Percentiles rank a stretch among this genome's conserved stretches.
These are phyloP conservation scores for Saccharomyces hybrid DNA, from an alignment of 1,139 yeast species.

Conservation along the genomic window DNA sequence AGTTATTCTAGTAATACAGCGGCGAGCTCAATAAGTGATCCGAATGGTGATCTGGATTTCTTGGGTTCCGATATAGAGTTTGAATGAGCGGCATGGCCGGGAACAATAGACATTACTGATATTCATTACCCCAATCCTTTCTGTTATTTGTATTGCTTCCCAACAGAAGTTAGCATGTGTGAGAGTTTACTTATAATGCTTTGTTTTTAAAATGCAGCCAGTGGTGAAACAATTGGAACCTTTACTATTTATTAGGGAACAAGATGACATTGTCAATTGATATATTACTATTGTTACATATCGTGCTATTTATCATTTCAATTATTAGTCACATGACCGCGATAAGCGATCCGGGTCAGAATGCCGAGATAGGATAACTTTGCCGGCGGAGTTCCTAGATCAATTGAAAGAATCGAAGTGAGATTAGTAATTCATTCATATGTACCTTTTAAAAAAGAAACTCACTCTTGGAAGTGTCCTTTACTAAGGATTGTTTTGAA, in stretches of 20 bases:
- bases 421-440: neutral
- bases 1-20: neutral
- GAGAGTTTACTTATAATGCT: neutral
- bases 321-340: neutral
- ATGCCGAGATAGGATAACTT: neutral
- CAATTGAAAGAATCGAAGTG: neutral
- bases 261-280: neutral
- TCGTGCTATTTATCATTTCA: neutral
- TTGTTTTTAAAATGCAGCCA: neutral
- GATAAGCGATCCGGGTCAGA: neutral
- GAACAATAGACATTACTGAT: neutral
- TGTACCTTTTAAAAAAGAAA: neutral
- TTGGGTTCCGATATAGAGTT: slow-evolving; percentile 23
- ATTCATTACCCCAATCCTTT: neutral
- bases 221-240: neutral
- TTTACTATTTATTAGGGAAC: neutral
- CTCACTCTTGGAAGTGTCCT: neutral
- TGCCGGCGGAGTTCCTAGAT: neutral
- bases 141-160: neutral
- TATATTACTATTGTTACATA: neutral
- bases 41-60: slow-evolving; percentile 9
- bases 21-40: neutral
- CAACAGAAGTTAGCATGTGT: neutral
- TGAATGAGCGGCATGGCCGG: slow-evolving; percentile 3
- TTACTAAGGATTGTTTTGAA: neutral